A percentile compares a stretch with the other conserved stretches of the same genome.
Conservation (phyloP, 306 rosid species). For the Morella rubra region DNA sequence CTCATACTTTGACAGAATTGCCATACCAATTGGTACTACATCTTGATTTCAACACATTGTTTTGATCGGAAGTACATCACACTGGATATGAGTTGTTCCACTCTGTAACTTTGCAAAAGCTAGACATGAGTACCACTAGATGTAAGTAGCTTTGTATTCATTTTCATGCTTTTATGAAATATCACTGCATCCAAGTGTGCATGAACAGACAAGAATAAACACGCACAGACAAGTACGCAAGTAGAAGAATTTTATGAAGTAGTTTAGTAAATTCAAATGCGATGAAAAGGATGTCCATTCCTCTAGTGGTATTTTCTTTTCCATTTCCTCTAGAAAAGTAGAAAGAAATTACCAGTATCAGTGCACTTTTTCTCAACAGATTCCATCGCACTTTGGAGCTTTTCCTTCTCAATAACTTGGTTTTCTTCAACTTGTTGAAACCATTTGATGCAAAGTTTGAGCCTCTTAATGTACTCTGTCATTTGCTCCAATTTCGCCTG, state of each 20-base stretch:
- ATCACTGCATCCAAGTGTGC: neutral
- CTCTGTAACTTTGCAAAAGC: neutral
- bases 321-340: neutral
- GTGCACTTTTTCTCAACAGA: slow-evolving; percentile 61
- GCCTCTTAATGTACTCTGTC: slow-evolving; percentile 56
- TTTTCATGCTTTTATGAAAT: neutral
- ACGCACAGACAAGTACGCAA: neutral
- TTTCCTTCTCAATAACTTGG: slow-evolving; percentile 56
- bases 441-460: slow-evolving; percentile 73
- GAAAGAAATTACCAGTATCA: slow-evolving; percentile 53
- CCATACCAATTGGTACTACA: neutral
- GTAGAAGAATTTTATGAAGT: neutral
- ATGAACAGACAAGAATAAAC: neutral
- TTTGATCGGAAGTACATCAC: neutral
- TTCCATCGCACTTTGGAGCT: slow-evolving; percentile 56
- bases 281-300: neutral
- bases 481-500: slow-evolving; percentile 66
- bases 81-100: neutral
- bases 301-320: neutral
- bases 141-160: neutral
- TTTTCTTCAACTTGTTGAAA: slow-evolving; percentile 56
- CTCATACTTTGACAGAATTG: no score
- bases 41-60: neutral
- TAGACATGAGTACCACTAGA: no score
- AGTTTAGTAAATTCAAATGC: neutral